Percentiles rank a stretch among this genome's conserved stretches.
Evolutionary conservation across 169 alveolate genomes (phyloP).

Genomic region (Plasmodium blacklocki): DNA sequence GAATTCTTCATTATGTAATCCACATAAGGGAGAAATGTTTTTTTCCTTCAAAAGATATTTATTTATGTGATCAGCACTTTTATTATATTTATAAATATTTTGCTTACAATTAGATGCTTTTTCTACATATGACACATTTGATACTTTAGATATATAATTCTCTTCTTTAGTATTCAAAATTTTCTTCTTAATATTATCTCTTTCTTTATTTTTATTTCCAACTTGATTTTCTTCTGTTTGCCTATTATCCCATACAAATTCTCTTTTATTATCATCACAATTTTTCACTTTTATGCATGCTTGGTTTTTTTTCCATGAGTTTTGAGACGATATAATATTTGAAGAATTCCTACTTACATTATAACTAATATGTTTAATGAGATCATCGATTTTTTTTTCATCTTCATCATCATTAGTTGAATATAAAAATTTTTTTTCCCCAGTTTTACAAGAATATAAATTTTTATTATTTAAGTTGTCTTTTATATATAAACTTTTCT

Average conservation of each 20-base stretch:
- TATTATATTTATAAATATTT: not conserved
- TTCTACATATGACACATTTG: too few species aligned
- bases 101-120: too few species aligned
- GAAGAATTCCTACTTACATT: conserved; percentile 9
- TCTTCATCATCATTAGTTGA: not conserved
- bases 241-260: not conserved
- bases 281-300: not conserved
- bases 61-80: not conserved
- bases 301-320: not conserved
- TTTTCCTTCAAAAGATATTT: not conserved
- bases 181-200: not conserved
- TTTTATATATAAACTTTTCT: too few species aligned
- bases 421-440: too few species aligned
- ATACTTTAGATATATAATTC: not conserved
- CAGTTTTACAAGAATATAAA: too few species aligned
- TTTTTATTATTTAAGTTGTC: too few species aligned
- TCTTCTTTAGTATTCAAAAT: not conserved
- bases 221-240: not conserved
- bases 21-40: not conserved
- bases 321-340: not conserved
- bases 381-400: conserved; percentile 14
- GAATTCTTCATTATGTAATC: not conserved
- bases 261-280: conserved; percentile 1
- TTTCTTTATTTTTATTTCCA: not conserved
- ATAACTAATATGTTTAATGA: conserved; percentile 8